Conservation (phyloP, 768 basidiomycete genomes). For the Glaciozyma antarctica region DNA sequence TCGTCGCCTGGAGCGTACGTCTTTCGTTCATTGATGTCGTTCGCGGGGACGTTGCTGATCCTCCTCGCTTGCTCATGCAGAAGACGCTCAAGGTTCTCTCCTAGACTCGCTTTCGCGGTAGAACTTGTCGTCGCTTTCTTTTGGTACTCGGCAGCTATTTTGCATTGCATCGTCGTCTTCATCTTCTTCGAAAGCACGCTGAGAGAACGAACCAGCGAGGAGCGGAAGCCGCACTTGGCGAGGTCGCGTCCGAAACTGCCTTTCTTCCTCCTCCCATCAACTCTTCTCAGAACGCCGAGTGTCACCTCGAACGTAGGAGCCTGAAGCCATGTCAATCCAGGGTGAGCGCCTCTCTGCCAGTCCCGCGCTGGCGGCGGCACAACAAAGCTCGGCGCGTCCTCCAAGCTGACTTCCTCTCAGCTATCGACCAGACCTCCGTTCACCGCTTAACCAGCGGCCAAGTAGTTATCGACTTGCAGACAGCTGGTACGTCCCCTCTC, state of each 20-base stretch:
- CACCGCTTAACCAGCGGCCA: slow-evolving; percentile 91
- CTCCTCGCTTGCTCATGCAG: background rate
- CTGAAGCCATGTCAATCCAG: slow-evolving; percentile 1
- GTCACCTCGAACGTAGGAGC: too few species aligned
- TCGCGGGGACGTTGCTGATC: background rate
- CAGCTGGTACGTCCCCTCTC: slow-evolving; percentile 44
- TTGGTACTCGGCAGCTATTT: background rate
- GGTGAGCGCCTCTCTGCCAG: background rate
- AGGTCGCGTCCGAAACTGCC: background rate
- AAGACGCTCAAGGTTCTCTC: background rate
- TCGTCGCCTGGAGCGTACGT: slow-evolving; percentile 28
- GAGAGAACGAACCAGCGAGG: background rate
- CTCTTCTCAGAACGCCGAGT: background rate
- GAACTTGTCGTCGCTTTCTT: background rate
- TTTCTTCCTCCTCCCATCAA: background rate
- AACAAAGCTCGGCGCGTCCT: background rate
- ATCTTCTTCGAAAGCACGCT: background rate
- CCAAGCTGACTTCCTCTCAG: slow-evolving; percentile 11
- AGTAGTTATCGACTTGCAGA: slow-evolving; percentile 85
- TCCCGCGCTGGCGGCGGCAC: background rate
- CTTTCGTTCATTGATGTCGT: background rate
- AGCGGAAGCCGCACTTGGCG: background rate
- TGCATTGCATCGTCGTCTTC: background rate
- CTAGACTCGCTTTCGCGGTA: background rate
- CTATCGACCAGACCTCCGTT: slow-evolving; percentile 40